Conservation (phyloP, 257 asterid species). For the Fraxinus americana region DNA sequence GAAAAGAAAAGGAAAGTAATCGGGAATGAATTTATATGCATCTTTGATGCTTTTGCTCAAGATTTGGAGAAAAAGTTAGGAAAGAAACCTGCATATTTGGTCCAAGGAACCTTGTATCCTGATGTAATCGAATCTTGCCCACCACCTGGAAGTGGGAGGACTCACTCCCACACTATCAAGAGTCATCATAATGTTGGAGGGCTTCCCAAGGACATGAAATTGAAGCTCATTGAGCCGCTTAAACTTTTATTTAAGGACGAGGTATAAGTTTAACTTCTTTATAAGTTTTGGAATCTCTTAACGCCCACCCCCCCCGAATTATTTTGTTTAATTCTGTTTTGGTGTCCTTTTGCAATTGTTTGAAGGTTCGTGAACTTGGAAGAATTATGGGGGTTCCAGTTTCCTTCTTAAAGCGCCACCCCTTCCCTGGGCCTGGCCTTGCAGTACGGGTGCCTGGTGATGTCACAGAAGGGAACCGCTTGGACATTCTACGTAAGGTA, state of each 20-base stretch:
- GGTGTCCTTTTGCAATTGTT: conserved; percentile 7
- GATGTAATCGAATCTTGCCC: conserved; percentile 98
- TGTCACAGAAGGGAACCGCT: conserved; percentile 75
- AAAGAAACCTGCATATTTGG: conserved; percentile 69
- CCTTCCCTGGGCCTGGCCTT: conserved; percentile 97
- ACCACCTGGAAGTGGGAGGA: conserved; percentile 96
- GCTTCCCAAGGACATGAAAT: conserved; percentile 94
- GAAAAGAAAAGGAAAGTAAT: conserved; percentile 93
- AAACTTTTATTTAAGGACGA: conserved; percentile 97
- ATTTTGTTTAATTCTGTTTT: conserved; percentile 10
- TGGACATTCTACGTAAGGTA: conserved; percentile 87
- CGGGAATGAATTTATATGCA: conserved; percentile 81
- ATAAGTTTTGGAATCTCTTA: not conserved
- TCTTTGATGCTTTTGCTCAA: conserved; percentile 78
- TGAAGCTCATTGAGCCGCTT: conserved; percentile 95
- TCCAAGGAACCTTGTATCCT: conserved; percentile 97
- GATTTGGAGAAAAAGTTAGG: conserved; percentile 74
- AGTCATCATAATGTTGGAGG: conserved; percentile 98
- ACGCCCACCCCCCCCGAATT: too few species aligned
- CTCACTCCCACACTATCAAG: conserved; percentile 97
- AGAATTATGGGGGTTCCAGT: conserved; percentile 72
- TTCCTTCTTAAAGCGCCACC: conserved; percentile 79
- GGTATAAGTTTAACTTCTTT: conserved; percentile 39
- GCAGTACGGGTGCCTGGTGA: conserved; percentile 93
- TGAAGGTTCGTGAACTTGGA: conserved; percentile 87